Evolutionary conservation across 352 stramenopile genomes (phyloP).

Genomic region (Pythium dissimile): DNA sequence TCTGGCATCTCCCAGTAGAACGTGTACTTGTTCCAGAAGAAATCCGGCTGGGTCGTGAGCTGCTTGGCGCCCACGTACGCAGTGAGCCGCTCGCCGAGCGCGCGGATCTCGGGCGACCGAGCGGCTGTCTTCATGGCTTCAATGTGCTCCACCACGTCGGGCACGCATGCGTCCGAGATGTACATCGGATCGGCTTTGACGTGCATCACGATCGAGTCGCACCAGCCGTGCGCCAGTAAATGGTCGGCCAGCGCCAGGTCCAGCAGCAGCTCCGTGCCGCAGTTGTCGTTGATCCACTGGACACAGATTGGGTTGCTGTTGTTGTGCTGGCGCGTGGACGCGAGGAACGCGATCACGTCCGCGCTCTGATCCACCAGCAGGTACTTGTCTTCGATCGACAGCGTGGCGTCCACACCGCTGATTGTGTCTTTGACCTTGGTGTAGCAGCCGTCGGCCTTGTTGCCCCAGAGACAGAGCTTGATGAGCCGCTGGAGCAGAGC

Average conservation of each 20-base stretch:
- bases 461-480: constrained; percentile 75
- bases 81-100: constrained; percentile 41
- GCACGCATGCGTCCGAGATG: constrained; percentile 67
- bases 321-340: constrained; percentile 11
- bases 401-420: constrained; percentile 41
- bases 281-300: constrained; percentile 82
- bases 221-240: constrained; percentile 48
- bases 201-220: constrained; percentile 56
- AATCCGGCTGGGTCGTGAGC: constrained; percentile 25
- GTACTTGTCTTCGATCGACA: constrained; percentile 55
- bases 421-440: constrained; percentile 72
- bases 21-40: constrained; percentile 70
- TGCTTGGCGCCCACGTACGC: constrained; percentile 25
- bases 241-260: constrained; percentile 67
- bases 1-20: constrained; percentile 71
- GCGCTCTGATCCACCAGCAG: constrained; percentile 56
- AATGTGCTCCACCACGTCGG: constrained; percentile 63
- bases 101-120: constrained; percentile 37
- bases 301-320: constrained; percentile 18
- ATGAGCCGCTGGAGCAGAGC: constrained; percentile 49
- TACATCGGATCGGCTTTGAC: constrained; percentile 77
- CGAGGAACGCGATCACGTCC: constrained; percentile 42
- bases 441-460: constrained; percentile 76
- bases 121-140: constrained; percentile 36
- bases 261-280: constrained; percentile 64